phyloP scores from a whole-genome alignment of 1,284 basidiomycete genomes.

The Cryptococcus hybrid region DNA sequence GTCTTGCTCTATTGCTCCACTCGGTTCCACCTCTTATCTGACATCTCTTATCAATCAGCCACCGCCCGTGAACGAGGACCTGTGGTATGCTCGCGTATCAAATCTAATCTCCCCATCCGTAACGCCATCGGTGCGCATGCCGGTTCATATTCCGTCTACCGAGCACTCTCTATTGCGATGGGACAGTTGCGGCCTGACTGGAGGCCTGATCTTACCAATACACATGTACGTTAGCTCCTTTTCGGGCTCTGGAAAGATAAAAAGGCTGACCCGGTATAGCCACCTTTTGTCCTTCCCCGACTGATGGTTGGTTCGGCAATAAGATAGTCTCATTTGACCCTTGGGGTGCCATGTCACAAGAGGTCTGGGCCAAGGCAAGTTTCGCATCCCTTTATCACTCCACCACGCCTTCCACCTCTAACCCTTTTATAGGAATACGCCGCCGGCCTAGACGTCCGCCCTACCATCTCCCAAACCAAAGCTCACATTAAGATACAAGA shows the following conservation, averaged over 20 bases:
- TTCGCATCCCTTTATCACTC: background rate
- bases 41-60: slow-evolving; percentile 12
- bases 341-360: slow-evolving; percentile 86
- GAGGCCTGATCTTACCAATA: slow-evolving; percentile 81
- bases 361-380: slow-evolving; percentile 61
- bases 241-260: no score
- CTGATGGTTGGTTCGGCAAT: slow-evolving; percentile 74
- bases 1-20: background rate
- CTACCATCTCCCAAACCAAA: slow-evolving; percentile 86
- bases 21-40: background rate
- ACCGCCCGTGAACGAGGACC: slow-evolving; percentile 64
- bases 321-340: slow-evolving; percentile 96
- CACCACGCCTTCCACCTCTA: background rate
- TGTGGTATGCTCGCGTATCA: slow-evolving; percentile 83
- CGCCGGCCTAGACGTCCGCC: slow-evolving; percentile 73
- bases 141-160: slow-evolving; percentile 92
- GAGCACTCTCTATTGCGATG: slow-evolving; percentile 87
- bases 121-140: slow-evolving; percentile 94
- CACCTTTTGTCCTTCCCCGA: slow-evolving; percentile 80
- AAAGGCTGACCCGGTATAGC: slow-evolving; percentile 44
- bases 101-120: slow-evolving; percentile 78
- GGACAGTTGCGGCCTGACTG: slow-evolving; percentile 80
- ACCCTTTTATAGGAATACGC: slow-evolving; percentile 56
- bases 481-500: slow-evolving; percentile 61
- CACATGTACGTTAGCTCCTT: slow-evolving; percentile 55